Conservation (phyloP, 805 yeast species). For the Monosporozyma aquatica region DNA sequence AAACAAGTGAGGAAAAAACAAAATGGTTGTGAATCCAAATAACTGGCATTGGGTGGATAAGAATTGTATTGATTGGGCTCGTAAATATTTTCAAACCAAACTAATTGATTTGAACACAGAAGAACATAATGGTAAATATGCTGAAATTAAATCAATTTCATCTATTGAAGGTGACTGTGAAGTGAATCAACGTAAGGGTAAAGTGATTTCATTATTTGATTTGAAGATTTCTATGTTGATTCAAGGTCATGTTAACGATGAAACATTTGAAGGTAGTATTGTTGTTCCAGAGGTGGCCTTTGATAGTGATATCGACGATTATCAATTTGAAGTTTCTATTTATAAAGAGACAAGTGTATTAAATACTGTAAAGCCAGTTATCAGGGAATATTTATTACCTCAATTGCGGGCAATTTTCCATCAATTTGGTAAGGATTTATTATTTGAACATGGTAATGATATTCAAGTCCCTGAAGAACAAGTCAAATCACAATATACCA, state of each 20-base stretch:
- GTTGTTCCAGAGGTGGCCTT: slow-evolving; percentile 88
- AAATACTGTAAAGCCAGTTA: slow-evolving; percentile 39
- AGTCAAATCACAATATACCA: slow-evolving; percentile 48
- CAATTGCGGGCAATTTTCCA: slow-evolving; percentile 50
- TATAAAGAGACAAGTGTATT: slow-evolving; percentile 45
- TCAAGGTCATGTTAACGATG: slow-evolving; percentile 37
- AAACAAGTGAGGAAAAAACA: slow-evolving; percentile 4
- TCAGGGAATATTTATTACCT: slow-evolving; percentile 58
- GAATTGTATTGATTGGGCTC: slow-evolving; percentile 90
- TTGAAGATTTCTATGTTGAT: slow-evolving; percentile 56
- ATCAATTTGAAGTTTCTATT: slow-evolving; percentile 71
- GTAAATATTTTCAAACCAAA: slow-evolving; percentile 57
- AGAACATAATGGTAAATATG: slow-evolving; percentile 21
- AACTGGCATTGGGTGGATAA: slow-evolving; percentile 99
- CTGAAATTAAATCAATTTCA: slow-evolving; percentile 30
- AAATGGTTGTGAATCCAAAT: slow-evolving; percentile 93
- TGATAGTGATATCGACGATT: slow-evolving; percentile 78
- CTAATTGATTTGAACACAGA: slow-evolving; percentile 42
- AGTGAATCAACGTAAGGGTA: slow-evolving; percentile 94
- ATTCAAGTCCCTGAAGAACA: slow-evolving; percentile 74
- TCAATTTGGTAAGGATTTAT: slow-evolving; percentile 70
- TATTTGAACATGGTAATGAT: slow-evolving; percentile 68
- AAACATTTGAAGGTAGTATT: slow-evolving; percentile 57
- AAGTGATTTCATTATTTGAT: slow-evolving; percentile 86
- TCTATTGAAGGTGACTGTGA: slow-evolving; percentile 89